Evolutionary conservation across 208 protist species (phyloP).

Genomic region (Acanthamoeba sp.): DNA sequence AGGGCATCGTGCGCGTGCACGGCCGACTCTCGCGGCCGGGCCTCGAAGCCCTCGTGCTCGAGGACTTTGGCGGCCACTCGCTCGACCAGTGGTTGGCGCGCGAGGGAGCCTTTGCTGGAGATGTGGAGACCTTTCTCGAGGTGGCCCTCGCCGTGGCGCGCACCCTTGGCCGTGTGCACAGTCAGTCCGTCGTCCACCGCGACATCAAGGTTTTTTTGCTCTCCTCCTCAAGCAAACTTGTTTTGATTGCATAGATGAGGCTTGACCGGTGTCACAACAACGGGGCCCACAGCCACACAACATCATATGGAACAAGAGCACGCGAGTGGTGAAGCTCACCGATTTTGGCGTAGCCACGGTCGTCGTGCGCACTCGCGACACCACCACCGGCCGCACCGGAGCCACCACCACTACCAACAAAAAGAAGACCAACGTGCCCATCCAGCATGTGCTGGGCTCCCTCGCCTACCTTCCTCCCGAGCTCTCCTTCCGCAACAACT

Average conservation of each 20-base stretch:
- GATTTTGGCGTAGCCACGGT: constrained; percentile 40
- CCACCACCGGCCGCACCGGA: not conserved
- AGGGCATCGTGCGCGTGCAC: not conserved
- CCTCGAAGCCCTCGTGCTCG: constrained; percentile 50
- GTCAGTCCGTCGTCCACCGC: constrained; percentile 11
- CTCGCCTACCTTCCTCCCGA: constrained; percentile 62
- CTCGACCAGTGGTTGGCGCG: constrained; percentile 44
- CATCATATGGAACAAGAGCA: constrained; percentile 26
- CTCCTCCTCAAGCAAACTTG: not conserved
- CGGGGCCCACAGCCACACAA: constrained; percentile 52
- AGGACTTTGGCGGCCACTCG: constrained; percentile 41
- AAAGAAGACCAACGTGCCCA: not conserved
- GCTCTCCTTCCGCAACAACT: not conserved
- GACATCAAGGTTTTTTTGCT: constrained; percentile 44
- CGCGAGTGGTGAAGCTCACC: not conserved
- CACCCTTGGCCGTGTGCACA: constrained; percentile 32
- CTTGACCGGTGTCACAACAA: no score
- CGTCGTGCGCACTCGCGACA: constrained; percentile 7
- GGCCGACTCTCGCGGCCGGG: constrained; percentile 14
- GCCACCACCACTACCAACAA: no score
- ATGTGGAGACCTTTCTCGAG: not conserved
- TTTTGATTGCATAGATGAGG: no score
- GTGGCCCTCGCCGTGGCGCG: not conserved
- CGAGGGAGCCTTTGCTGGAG: not conserved
- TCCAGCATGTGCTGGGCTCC: constrained; percentile 22